Evolutionary conservation across 106 monocot genomes (phyloP).

Genomic region (Dendrobium huoshanense): DNA sequence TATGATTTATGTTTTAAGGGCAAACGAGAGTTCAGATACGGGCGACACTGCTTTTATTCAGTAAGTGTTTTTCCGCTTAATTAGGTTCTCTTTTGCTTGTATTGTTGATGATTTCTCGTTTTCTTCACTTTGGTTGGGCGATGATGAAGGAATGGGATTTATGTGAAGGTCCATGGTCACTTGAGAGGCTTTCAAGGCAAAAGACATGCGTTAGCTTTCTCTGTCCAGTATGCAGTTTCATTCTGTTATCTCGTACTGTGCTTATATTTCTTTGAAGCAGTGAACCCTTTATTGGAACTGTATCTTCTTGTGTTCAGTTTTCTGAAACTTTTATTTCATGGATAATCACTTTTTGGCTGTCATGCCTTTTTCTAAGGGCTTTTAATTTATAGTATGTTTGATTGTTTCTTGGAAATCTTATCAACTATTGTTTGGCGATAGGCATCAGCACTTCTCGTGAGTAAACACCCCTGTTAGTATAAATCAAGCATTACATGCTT

Average conservation of each 20-base stretch:
- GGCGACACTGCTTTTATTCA: slow-evolving; percentile 44
- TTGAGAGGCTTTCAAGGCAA: slow-evolving; percentile 50
- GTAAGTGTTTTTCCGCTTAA: slow-evolving; percentile 25
- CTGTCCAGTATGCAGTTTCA: slow-evolving; percentile 29
- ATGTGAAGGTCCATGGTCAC: slow-evolving; percentile 38
- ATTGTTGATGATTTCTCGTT: not conserved
- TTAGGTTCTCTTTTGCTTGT: not conserved
- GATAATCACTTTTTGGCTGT: not conserved
- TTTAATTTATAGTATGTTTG: not conserved
- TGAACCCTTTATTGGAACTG: not conserved
- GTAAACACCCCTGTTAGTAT: not conserved
- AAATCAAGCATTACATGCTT: not conserved
- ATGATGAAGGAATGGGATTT: slow-evolving; percentile 46
- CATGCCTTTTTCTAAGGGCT: not conserved
- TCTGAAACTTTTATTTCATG: not conserved
- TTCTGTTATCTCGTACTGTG: not conserved
- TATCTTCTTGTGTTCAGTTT: not conserved
- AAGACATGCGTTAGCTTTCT: slow-evolving; percentile 34
- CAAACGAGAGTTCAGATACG: slow-evolving; percentile 53
- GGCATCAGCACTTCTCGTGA: too few species aligned
- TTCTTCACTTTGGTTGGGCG: slow-evolving; percentile 6
- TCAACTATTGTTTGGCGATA: not conserved
- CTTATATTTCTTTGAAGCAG: not conserved
- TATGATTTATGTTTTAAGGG: slow-evolving; percentile 27
- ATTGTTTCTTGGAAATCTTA: not conserved